These are phyloP conservation scores for Globisporangium canariense DNA, from an alignment of 352 stramenopile species.

Conservation along the genomic window DNA sequence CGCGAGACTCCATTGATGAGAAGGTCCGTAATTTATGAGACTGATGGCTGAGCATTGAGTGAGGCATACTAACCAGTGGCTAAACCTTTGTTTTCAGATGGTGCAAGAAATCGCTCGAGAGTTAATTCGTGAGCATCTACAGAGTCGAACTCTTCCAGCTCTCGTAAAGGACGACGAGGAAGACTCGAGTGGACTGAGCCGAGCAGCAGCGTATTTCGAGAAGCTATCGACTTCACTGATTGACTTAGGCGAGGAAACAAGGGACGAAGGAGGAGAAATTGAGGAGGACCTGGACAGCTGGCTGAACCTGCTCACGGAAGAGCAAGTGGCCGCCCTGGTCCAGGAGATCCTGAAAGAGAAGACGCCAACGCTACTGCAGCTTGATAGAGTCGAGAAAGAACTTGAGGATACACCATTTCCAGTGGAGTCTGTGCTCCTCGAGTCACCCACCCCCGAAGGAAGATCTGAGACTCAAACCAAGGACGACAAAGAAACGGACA, in stretches of 20 bases:
- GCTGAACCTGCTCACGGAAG: constrained; percentile 39
- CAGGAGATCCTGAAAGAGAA: constrained; percentile 41
- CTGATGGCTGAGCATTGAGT: not conserved
- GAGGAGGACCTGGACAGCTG: constrained; percentile 21
- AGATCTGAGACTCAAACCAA: not conserved
- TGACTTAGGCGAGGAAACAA: not conserved
- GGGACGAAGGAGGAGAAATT: not conserved
- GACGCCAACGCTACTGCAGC: not conserved
- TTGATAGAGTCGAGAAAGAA: not conserved
- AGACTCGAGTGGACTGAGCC: constrained; percentile 34
- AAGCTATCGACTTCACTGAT: not conserved
- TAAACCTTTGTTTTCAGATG: constrained; percentile 6
- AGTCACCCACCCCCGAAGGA: not conserved
- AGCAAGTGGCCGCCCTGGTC: constrained; percentile 43
- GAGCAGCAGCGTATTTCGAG: constrained; percentile 39
- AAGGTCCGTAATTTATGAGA: constrained; percentile 14
- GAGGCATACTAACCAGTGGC: not conserved
- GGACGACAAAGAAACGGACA: constrained; percentile 33
- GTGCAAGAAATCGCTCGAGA: constrained; percentile 35
- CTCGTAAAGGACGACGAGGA: constrained; percentile 1
- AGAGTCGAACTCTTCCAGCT: not conserved
- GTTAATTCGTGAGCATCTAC: constrained; percentile 29
- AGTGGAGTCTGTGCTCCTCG: not conserved
- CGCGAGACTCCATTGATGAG: constrained; percentile 24
- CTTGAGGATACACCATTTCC: not conserved